Base-by-base conservation (phyloP, 805 yeast species). In the Pichia insulana region DNA sequence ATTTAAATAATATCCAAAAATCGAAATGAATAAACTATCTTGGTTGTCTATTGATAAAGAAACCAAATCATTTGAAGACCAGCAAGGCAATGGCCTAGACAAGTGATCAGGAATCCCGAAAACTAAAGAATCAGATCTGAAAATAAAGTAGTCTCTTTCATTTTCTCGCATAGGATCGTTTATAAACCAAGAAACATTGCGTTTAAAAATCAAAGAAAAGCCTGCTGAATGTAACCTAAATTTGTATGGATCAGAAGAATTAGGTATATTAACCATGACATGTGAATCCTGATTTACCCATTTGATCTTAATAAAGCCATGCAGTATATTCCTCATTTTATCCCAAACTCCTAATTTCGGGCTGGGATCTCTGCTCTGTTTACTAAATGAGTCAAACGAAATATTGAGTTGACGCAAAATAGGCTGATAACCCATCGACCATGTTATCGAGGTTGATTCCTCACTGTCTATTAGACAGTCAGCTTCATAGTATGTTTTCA, bases 271-370 rank as follows among this genome's bases (percentile, higher is more conserved):
- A 7, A 82, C 70, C 43, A 76, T 73, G 35, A 83, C 66, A 16
- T 69, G 67, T 11, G 77, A 43, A 4, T 42, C 73, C 1, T 71
- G 64, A 18, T 73, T 59, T 2, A 62, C 61, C 70, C 84, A 73
- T 13, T 62, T 55, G 42, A 87, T 68, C 2, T 59, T 61, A 7
- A 50, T 20, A 16, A 75, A 71, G 0, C 95, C 95, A 63, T 89
- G 97, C 51, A 87, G 64, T 13, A 82, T 68, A 25, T 79, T 70
- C 39, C 96, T 65, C 22, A 87, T 61, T 57, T 88, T 90, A 61
- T 89, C 97, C 97, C 97, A 89, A 51, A 88, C 80, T 0, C 97
- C 97, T 12, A 87, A 63, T 51, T 82, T 83, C 3, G 76, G 73
- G 2, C 96, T 85, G 0, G 89, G 89, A 58, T 89, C 97, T 13